phyloP scores from a whole-genome alignment of 2,329 filamentous ascomycete genomes.

The Seiridium unicorne region DNA sequence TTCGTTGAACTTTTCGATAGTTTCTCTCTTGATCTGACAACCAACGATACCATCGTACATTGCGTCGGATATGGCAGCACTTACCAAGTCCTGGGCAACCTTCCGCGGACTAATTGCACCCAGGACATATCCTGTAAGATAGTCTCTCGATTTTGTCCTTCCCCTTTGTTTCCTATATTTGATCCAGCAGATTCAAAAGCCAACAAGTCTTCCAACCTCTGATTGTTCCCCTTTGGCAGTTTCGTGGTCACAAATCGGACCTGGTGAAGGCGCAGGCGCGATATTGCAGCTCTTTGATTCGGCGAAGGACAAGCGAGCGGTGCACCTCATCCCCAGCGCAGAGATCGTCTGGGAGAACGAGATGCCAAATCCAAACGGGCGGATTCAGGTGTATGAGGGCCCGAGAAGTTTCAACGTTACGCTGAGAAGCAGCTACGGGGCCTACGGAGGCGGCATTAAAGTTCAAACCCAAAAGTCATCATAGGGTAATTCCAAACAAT shows the following conservation, averaged over 20 bases:
- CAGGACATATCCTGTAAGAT: not conserved
- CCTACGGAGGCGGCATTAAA: not conserved
- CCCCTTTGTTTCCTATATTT: no score
- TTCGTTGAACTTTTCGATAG: not conserved
- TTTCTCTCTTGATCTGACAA: not conserved
- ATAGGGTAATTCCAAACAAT: no score
- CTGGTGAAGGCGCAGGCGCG: not conserved
- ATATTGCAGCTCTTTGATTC: not conserved
- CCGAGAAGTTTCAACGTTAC: not conserved
- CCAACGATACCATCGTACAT: not conserved
- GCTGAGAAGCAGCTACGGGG: not conserved
- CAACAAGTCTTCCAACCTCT: no score
- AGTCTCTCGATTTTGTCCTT: no score
- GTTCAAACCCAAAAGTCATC: not conserved
- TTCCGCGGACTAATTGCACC: not conserved
- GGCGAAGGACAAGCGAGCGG: not conserved
- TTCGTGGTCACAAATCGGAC: not conserved
- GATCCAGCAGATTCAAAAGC: no score
- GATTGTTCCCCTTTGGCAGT: not conserved
- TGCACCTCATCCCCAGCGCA: not conserved
- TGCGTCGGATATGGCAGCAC: not conserved
- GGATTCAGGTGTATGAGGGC: not conserved
- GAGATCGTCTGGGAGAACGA: conserved; percentile 1
- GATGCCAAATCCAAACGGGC: not conserved
- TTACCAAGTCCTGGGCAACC: not conserved